Evolutionary conservation across 208 protist species (phyloP), one percentile per base, ranked within the genome.

Genomic region (Crithidia expoeki): DNA sequence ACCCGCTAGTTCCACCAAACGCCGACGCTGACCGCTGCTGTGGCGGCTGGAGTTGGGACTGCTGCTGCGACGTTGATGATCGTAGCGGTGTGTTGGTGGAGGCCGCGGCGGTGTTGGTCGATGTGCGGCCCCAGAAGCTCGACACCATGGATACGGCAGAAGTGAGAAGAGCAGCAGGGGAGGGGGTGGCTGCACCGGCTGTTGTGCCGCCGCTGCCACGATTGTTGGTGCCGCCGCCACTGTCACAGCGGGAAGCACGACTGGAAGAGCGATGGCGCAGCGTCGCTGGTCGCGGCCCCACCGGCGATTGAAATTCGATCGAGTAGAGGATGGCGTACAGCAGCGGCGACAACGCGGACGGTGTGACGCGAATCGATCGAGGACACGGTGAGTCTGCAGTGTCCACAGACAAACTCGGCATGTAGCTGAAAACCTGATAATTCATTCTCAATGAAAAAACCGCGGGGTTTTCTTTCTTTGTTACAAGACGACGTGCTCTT

Each of bases 281-380:
- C 7, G 67, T 42, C 5, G 55, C 46, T 6, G 74, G 74, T 2
- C 68, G 64, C 36, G 80, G 80, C 32, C 73, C 79, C 7, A 79
- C 59, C 0, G 87, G 88, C 6, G 81, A 72, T 49, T 93, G 86
- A 64, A 90, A 92, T 57, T 94, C 85, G 23, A 94, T 86, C 1
- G 84, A 77, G 72, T 88, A 83, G 12, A 92, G 72, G 70, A 94
- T 84, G 25, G 80, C 78, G 60, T 88, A 90, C 9, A 94, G 53
- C 23, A 94, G 70, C 50, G 76, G 73, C 6, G 86, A 83, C 42
- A 92, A 69, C 28, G 85, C 89, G 27, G 82, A 83, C 16, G 81
- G 74, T 0, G 86, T 94, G 25, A 94, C 85, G 49, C 81, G 74
- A 16, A 94, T 84, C 0, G 86, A 49, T 17, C 53, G 46, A n/a